Percentiles rank a stretch among this genome's conserved stretches.
These are phyloP conservation scores for Viola odorata DNA, from an alignment of 345 rosid species.

Conservation along the genomic window DNA sequence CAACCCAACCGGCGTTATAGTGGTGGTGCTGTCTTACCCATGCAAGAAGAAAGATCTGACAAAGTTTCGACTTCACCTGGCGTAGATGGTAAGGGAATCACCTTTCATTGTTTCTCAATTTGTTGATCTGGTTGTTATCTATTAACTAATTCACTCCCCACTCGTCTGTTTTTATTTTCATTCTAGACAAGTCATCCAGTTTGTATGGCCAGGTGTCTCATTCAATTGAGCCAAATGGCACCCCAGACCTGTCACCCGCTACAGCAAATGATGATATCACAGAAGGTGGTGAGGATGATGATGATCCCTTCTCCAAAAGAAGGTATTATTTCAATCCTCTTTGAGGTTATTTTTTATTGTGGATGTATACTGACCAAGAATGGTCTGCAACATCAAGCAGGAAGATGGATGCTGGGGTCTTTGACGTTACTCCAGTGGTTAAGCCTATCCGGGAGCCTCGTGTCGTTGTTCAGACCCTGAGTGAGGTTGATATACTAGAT, in stretches of 20 bases:
- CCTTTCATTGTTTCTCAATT: neutral
- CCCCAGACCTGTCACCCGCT: conserved; percentile 46
- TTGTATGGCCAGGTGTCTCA: conserved; percentile 44
- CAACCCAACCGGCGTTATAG: conserved; percentile 72
- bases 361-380: conserved; percentile 14
- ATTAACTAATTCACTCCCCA: conserved; percentile 13
- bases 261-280: conserved; percentile 49
- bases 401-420: conserved; percentile 62
- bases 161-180: conserved; percentile 7
- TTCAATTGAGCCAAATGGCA: conserved; percentile 41
- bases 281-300: conserved; percentile 68
- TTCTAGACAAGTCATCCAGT: conserved; percentile 56
- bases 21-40: conserved; percentile 51
- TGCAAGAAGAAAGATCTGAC: conserved; percentile 71
- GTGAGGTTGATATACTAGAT: conserved; percentile 96
- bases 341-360: conserved; percentile 5
- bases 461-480: conserved; percentile 92
- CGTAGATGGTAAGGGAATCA: conserved; percentile 53
- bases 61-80: conserved; percentile 37
- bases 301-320: conserved; percentile 72
- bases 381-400: conserved; percentile 32
- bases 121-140: neutral
- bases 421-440: conserved; percentile 81
- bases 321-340: conserved; percentile 46
- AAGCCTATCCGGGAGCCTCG: conserved; percentile 98